Evolutionary conservation across 176 grass and related monocot species (phyloP).

Genomic region (Zea luxurians): DNA sequence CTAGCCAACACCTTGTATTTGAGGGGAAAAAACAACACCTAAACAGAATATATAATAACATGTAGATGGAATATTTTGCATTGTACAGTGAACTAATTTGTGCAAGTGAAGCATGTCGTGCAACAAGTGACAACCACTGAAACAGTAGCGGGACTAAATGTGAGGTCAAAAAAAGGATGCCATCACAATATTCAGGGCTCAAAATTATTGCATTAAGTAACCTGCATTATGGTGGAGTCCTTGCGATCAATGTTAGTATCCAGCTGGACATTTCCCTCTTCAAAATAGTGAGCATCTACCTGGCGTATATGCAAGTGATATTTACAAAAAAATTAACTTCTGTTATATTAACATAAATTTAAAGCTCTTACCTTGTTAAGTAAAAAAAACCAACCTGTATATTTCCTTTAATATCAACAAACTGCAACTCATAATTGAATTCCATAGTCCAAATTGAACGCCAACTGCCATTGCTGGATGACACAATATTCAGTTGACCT

Average conservation of each 20-base stretch:
- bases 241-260: slow-evolving; percentile 81
- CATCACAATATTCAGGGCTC: neutral
- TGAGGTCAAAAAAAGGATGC: neutral
- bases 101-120: neutral
- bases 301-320: slow-evolving; percentile 43
- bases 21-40: neutral
- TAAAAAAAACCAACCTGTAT: slow-evolving; percentile 66
- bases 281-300: slow-evolving; percentile 98
- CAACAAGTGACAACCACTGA: neutral
- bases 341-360: slow-evolving; percentile 28
- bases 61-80: neutral
- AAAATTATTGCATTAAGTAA: slow-evolving; percentile 38
- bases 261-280: slow-evolving; percentile 99
- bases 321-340: slow-evolving; percentile 12
- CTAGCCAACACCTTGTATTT: neutral
- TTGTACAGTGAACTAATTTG: neutral
- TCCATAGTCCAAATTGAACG: slow-evolving; percentile 84
- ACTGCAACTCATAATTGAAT: slow-evolving; percentile 74
- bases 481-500: slow-evolving; percentile 14
- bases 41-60: neutral
- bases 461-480: slow-evolving; percentile 84
- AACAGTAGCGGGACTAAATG: neutral
- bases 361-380: slow-evolving; percentile 35
- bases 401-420: slow-evolving; percentile 82
- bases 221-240: slow-evolving; percentile 85